Evolutionary conservation across 2,329 filamentous ascomycete species (phyloP), one percentile per base, ranked within the genome.

Genomic region (Samsoniella hepiali): DNA sequence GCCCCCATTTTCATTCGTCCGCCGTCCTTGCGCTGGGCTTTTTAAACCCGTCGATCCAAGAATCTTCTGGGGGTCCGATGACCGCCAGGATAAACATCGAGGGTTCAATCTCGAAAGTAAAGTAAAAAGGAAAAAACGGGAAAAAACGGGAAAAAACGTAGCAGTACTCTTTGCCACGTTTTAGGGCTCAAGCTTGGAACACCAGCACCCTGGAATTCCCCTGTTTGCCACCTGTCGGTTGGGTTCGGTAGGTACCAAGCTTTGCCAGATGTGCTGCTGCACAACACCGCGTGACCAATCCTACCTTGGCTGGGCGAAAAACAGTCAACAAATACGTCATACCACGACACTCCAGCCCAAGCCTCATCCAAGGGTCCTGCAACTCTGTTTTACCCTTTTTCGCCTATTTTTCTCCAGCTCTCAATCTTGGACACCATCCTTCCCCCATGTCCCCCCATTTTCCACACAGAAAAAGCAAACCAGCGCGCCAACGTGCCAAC

Each of bases 271-370:
- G 27, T 57, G 40, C 40, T 34, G 40, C 49, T 13, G 17, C 31
- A 17, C 17, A n/a, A 34, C 40, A 2, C 4, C 34, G 17, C 55
- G 40, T 45, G 55, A 57, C 55, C 40, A 42, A 15, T 15, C 45
- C 45, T 11, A 31, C 45, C 45, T 6, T 29, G 7, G 22, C 22
- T 22, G 22, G 22, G 17, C 40, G n/a, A 6, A 44, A 44, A 8
- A n/a, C 15, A 44, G 40, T 44, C 40, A 17, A 50, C 51, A 8
- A 13, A 27, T 58, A 58, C 56, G 56, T 58, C 56, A 58, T 58
- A 47, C 42, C 42, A 58, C 7, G 27, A 42, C 8, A 13, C 42
- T 34, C 42, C 17, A 9, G n/a, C 29, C 17, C 55, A n/a, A 2
- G 13, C 13, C 22, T 13, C 40, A 29, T 29, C 32, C 51, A 36